Percentiles rank a stretch among this genome's conserved stretches.
phyloP scores from a whole-genome alignment of 805 yeast genomes.

The Saccharomyces eubayanus region DNA sequence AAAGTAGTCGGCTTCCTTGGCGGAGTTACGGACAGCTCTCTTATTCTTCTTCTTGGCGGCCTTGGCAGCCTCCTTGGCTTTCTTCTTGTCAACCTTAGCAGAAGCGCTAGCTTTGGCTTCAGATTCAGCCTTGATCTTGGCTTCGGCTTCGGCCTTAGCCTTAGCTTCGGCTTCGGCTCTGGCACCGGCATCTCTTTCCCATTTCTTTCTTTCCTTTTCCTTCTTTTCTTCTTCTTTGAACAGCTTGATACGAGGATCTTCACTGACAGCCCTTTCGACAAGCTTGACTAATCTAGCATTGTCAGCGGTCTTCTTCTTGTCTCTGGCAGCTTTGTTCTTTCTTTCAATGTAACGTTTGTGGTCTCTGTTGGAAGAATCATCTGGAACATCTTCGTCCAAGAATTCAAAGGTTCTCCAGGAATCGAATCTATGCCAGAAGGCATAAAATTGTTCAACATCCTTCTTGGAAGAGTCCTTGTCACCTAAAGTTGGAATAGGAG shows the following conservation, averaged over 20 bases:
- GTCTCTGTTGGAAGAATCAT: slow-evolving; percentile 97
- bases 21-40: slow-evolving; percentile 74
- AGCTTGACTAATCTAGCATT: slow-evolving; percentile 78
- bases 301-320: slow-evolving; percentile 96
- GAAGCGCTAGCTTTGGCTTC: slow-evolving; percentile 55
- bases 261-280: slow-evolving; percentile 78
- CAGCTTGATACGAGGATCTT: slow-evolving; percentile 89
- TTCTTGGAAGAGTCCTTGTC: slow-evolving; percentile 55
- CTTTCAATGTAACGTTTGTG: slow-evolving; percentile 97
- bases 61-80: slow-evolving; percentile 90
- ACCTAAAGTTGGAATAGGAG: slow-evolving; percentile 84
- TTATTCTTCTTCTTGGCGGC: slow-evolving; percentile 90
- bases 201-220: slow-evolving; percentile 88
- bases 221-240: slow-evolving; percentile 92
- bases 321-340: slow-evolving; percentile 93
- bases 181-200: slow-evolving; percentile 97
- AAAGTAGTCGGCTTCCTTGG: slow-evolving; percentile 77
- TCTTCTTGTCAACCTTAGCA: slow-evolving; percentile 73
- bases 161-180: slow-evolving; percentile 94
- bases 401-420: slow-evolving; percentile 98
- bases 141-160: slow-evolving; percentile 81
- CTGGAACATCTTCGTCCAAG: slow-evolving; percentile 98
- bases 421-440: slow-evolving; percentile 88
- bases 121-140: slow-evolving; percentile 67
- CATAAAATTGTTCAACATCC: slow-evolving; percentile 81